These are phyloP conservation scores for Geotrichum cucujoidarum DNA, from an alignment of 1,139 yeast species.

Conservation along the genomic window DNA sequence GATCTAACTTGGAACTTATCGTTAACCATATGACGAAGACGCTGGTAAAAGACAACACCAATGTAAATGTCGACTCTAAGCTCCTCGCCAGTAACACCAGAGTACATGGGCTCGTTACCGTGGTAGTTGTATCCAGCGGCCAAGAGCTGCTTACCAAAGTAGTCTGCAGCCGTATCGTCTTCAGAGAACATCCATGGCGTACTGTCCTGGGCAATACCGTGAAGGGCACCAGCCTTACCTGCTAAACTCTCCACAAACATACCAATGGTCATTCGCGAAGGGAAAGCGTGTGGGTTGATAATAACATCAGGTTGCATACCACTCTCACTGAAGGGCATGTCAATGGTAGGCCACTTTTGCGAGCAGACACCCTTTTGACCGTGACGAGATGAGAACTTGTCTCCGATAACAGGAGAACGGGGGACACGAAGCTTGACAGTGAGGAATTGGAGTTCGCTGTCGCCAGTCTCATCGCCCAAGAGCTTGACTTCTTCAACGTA, in stretches of 20 bases:
- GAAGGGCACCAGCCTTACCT: constrained; percentile 97
- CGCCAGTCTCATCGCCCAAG: constrained; percentile 76
- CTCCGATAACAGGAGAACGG: constrained; percentile 94
- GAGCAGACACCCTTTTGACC: constrained; percentile 99
- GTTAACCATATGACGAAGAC: constrained; percentile 98
- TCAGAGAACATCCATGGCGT: constrained; percentile 96
- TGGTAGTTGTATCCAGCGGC: constrained; percentile 93
- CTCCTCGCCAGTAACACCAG: constrained; percentile 98
- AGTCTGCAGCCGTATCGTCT: constrained; percentile 92
- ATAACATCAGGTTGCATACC: constrained; percentile 93
- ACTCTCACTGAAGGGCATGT: constrained; percentile 92
- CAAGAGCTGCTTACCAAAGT: constrained; percentile 86
- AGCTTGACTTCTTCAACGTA: constrained; percentile 92
- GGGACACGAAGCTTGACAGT: constrained; percentile 89
- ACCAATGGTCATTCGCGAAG: constrained; percentile 99
- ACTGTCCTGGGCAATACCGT: constrained; percentile 95
- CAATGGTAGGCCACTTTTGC: constrained; percentile 94
- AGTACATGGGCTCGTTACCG: constrained; percentile 98
- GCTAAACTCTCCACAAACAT: constrained; percentile 98
- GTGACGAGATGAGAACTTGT: constrained; percentile 95
- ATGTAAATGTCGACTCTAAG: constrained; percentile 90
- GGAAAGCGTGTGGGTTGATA: constrained; percentile 99
- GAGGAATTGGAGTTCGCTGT: constrained; percentile 74
- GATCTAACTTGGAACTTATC: constrained; percentile 99
- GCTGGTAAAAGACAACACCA: constrained; percentile 95